Conservation (phyloP, 768 basidiomycete species). For the Mycena rebaudengoi region DNA sequence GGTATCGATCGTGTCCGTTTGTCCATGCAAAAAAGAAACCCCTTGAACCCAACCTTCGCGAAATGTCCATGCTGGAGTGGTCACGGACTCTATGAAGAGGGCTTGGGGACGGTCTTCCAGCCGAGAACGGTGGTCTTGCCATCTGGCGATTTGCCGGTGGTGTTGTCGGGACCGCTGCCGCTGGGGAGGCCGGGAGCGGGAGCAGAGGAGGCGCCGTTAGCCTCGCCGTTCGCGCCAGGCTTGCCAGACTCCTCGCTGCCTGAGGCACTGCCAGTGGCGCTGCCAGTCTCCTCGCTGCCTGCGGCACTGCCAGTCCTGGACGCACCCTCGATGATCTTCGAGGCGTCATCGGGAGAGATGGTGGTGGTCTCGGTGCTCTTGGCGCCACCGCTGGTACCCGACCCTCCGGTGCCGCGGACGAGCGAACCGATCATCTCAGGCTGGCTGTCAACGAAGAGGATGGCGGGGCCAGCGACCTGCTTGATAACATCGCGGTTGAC, state of each 20-base stretch:
- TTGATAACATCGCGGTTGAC: conserved; percentile 59
- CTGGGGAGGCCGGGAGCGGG: conserved; percentile 32
- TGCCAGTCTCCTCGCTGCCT: conserved; percentile 26
- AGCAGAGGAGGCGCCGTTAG: too few relatives aligned
- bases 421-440: conserved; percentile 61
- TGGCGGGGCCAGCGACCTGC: conserved; percentile 75
- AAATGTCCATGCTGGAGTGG: conserved; percentile 30
- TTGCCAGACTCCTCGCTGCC: conserved; percentile 27
- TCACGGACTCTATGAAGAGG: too few relatives aligned
- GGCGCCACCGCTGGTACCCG: conserved; percentile 23
- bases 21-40: not conserved
- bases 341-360: conserved; percentile 44
- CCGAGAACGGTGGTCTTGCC: conserved; percentile 57
- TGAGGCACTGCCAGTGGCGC: conserved; percentile 25
- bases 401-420: conserved; percentile 46
- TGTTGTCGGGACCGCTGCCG: conserved; percentile 40
- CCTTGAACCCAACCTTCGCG: not conserved
- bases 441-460: conserved; percentile 71
- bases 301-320: conserved; percentile 24
- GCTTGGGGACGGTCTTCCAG: conserved; percentile 41
- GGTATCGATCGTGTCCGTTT: conserved; percentile 23
- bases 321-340: conserved; percentile 43
- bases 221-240: conserved; percentile 25
- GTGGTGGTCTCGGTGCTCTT: conserved; percentile 36
- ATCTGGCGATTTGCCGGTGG: conserved; percentile 51